phyloP scores from a whole-genome alignment of 257 asterid species.

The Solanum medicagineum region DNA sequence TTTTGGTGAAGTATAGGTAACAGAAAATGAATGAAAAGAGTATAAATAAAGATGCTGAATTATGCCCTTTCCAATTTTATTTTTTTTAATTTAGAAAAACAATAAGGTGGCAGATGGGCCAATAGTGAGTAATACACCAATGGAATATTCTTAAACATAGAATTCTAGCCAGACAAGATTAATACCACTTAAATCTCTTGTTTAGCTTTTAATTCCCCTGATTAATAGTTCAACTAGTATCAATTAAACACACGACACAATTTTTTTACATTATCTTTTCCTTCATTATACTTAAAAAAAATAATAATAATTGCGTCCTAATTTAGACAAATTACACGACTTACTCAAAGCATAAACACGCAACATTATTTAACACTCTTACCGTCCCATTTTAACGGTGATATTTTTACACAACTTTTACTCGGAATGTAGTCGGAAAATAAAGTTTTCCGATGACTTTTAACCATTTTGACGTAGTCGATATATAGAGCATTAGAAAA shows the following conservation, averaged over 20 bases:
- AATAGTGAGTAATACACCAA: constrained; percentile 25
- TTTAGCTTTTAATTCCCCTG: neutral
- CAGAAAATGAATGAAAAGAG: neutral
- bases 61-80: neutral
- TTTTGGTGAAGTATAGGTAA: neutral
- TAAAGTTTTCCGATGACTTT: too few relatives aligned
- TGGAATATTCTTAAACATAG: constrained; percentile 38
- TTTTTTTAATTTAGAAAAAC: neutral
- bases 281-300: neutral
- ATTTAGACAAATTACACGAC: neutral
- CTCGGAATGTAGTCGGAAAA: too few relatives aligned
- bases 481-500: too few relatives aligned
- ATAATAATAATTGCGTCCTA: neutral
- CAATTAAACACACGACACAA: neutral
- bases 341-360: too few relatives aligned
- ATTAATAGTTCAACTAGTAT: neutral
- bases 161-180: neutral
- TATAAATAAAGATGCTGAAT: neutral
- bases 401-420: too few relatives aligned
- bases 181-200: neutral
- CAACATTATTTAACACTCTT: too few relatives aligned
- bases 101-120: constrained; percentile 1
- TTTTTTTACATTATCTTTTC: neutral
- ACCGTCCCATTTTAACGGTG: too few relatives aligned
- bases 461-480: too few relatives aligned